These are phyloP conservation scores for Angomonas deanei DNA, from an alignment of 208 protist genomes.

Conservation along the genomic window DNA sequence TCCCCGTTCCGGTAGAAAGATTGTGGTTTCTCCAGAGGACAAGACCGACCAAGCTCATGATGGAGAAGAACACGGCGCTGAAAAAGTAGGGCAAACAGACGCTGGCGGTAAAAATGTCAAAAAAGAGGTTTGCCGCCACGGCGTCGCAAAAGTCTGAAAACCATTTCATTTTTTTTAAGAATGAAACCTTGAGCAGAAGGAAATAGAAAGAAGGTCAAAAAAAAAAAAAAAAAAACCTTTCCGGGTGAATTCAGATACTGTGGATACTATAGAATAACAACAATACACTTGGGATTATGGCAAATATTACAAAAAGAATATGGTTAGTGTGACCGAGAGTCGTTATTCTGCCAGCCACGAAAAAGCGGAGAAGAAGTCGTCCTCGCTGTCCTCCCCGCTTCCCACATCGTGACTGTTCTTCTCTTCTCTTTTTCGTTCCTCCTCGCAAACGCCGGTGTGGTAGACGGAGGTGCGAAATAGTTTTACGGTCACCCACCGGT, in stretches of 20 bases:
- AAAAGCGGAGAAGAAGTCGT: constrained; percentile 11
- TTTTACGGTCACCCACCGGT: neutral
- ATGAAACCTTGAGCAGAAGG: neutral
- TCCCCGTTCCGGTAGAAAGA: no score
- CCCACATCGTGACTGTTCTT: neutral
- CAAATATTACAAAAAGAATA: no score
- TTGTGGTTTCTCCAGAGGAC: no score
- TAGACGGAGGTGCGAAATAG: constrained; percentile 49
- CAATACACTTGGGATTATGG: neutral
- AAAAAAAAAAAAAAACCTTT: constrained; percentile 7
- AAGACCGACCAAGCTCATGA: neutral
- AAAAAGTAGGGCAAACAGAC: neutral
- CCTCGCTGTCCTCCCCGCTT: constrained; percentile 21
- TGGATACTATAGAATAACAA: neutral
- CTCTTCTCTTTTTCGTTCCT: no score
- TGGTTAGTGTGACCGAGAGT: neutral
- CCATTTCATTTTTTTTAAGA: neutral
- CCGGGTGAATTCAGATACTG: neutral
- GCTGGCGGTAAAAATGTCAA: neutral
- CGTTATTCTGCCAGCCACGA: constrained; percentile 38
- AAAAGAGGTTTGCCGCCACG: neutral
- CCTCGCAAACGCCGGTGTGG: constrained; percentile 37
- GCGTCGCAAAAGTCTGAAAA: neutral
- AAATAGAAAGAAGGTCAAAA: constrained; percentile 5
- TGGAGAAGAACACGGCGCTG: neutral